Conservation (phyloP, 345 rosid species). For the Eucalyptus leucophloia region DNA sequence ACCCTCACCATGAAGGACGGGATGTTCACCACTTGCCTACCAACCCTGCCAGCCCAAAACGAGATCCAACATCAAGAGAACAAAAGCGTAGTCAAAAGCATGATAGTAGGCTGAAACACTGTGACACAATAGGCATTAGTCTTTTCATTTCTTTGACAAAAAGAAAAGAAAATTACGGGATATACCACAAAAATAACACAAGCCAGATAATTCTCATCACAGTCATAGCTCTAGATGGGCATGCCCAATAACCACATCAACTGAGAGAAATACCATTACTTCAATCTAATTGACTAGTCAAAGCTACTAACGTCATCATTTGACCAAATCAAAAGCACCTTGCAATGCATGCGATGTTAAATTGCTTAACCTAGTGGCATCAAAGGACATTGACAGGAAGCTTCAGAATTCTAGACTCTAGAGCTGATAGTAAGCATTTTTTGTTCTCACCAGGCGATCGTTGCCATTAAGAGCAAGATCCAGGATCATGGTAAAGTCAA, state of each 20-base stretch:
- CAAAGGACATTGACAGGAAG: background rate
- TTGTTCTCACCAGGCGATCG: background rate
- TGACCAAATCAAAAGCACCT: background rate
- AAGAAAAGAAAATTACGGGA: background rate
- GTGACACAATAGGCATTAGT: background rate
- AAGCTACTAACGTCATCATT: background rate
- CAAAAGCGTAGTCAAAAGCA: background rate
- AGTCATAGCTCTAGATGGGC: background rate
- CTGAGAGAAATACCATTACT: background rate
- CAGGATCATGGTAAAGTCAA: background rate
- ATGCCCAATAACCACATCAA: background rate
- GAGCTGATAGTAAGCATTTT: background rate
- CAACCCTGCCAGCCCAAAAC: slow-evolving; percentile 15
- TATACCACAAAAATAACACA: background rate
- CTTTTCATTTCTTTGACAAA: background rate
- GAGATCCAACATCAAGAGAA: background rate
- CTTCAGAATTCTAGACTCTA: background rate
- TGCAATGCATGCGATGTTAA: background rate
- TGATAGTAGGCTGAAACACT: background rate
- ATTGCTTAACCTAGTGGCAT: background rate
- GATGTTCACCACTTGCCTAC: slow-evolving; percentile 37
- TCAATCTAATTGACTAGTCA: background rate
- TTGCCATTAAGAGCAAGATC: background rate
- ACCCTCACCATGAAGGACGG: slow-evolving; percentile 40
- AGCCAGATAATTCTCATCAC: background rate